These are phyloP conservation scores for Clonostachys chloroleuca DNA, from an alignment of 2,329 filamentous ascomycete species.

Conservation along the genomic window DNA sequence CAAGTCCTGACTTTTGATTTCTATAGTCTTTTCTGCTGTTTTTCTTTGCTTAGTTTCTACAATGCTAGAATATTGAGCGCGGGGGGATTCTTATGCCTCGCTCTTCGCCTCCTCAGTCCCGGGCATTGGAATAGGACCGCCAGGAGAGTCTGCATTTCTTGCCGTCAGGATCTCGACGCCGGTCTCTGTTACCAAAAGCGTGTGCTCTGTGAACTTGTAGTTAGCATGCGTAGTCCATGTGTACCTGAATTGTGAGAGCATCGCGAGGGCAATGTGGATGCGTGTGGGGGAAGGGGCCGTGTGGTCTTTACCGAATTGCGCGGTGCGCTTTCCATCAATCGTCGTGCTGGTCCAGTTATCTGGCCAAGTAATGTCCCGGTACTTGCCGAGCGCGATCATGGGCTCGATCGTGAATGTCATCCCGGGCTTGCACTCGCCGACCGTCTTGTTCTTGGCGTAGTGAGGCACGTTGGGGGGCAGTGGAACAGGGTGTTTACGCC, in stretches of 20 bases:
- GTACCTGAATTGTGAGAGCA: background rate
- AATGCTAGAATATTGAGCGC: background rate
- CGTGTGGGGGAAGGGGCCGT: constrained; percentile 17
- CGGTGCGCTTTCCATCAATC: constrained; percentile 80
- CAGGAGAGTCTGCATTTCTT: constrained; percentile 66
- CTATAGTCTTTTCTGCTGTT: background rate
- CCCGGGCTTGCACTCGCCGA: constrained; percentile 87
- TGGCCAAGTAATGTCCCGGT: constrained; percentile 93
- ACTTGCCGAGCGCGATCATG: constrained; percentile 91
- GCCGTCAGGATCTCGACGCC: constrained; percentile 81
- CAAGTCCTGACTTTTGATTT: background rate
- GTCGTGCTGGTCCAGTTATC: constrained; percentile 99
- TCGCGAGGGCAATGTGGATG: background rate
- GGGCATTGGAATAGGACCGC: constrained; percentile 64
- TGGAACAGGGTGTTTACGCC: constrained; percentile 95
- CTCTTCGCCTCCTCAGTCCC: constrained; percentile 8
- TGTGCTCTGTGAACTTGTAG: constrained; percentile 58
- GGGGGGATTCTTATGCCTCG: background rate
- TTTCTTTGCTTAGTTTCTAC: background rate
- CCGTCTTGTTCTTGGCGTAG: constrained; percentile 97
- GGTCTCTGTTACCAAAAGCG: constrained; percentile 75
- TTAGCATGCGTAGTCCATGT: background rate
- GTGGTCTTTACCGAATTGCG: constrained; percentile 71
- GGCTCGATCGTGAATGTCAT: constrained; percentile 99
- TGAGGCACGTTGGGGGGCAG: constrained; percentile 92